phyloP scores from a whole-genome alignment of 108 stramenopile species.

The Schizochytrium sp. region DNA sequence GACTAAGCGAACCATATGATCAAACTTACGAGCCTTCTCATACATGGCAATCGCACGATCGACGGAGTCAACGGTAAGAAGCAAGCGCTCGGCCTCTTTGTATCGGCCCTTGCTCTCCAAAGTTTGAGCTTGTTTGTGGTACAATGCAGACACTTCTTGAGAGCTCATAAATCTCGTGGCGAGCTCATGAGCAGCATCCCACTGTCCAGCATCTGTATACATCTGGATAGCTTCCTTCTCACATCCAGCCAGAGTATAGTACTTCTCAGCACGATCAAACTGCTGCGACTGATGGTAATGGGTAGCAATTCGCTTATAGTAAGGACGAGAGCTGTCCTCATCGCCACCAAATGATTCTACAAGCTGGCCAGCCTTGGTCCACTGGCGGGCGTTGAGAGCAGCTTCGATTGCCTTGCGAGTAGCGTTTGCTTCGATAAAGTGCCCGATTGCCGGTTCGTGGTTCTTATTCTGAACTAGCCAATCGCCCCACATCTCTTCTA shows the following conservation, averaged over 20 bases:
- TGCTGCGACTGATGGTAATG: conserved; percentile 71
- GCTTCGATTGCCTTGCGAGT: conserved; percentile 77
- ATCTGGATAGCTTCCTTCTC: conserved; percentile 77
- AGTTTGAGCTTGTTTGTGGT: conserved; percentile 75
- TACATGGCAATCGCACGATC: conserved; percentile 79
- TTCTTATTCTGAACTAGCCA: conserved; percentile 74
- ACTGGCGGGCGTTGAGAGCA: conserved; percentile 75
- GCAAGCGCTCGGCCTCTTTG: conserved; percentile 75
- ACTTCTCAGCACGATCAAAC: conserved; percentile 72
- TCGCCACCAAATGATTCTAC: conserved; percentile 63
- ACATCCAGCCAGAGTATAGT: conserved; percentile 69
- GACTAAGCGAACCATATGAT: conserved; percentile 77
- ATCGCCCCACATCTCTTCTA: conserved; percentile 80
- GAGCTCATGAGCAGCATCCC: conserved; percentile 76
- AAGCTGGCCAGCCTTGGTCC: conserved; percentile 74
- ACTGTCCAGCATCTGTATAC: conserved; percentile 74
- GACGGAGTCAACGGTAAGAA: conserved; percentile 72
- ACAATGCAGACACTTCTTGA: conserved; percentile 73
- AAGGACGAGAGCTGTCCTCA: conserved; percentile 70
- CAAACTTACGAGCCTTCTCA: conserved; percentile 73
- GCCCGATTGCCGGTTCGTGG: conserved; percentile 79
- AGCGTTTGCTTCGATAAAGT: conserved; percentile 79
- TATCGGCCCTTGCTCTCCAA: conserved; percentile 69
- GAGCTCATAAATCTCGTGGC: conserved; percentile 73
- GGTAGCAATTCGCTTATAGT: conserved; percentile 71